Conservation (phyloP, 257 asterid genomes). For the Plectranthus barbatus region DNA sequence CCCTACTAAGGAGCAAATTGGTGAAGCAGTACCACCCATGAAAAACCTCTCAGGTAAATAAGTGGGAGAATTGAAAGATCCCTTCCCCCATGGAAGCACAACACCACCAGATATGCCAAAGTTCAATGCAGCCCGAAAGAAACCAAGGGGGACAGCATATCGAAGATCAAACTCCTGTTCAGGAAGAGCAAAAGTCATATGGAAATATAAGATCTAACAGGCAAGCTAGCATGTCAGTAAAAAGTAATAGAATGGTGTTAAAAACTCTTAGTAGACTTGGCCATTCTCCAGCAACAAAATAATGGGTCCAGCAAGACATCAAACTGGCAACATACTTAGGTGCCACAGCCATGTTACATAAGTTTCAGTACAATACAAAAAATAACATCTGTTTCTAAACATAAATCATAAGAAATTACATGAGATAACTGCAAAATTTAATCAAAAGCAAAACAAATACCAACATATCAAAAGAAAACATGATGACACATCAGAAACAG, state of each 20-base stretch:
- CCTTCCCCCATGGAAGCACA: slow-evolving; percentile 79
- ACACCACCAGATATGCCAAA: slow-evolving; percentile 74
- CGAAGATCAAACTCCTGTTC: slow-evolving; percentile 86
- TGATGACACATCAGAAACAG: not conserved
- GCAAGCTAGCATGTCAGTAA: not conserved
- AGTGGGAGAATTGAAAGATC: slow-evolving; percentile 46
- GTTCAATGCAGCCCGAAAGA: slow-evolving; percentile 66
- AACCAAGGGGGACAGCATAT: slow-evolving; percentile 80
- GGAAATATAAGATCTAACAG: not conserved
- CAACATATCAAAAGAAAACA: not conserved
- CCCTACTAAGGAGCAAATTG: slow-evolving; percentile 78
- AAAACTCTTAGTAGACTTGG: not conserved
- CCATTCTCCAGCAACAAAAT: not conserved
- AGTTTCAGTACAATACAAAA: slow-evolving; percentile 1
- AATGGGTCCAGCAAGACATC: not conserved
- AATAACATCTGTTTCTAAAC: not conserved
- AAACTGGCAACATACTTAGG: not conserved
- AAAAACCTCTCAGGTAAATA: slow-evolving; percentile 80
- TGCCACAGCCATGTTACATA: not conserved
- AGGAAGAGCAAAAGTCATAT: slow-evolving; percentile 13
- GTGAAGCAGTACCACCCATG: slow-evolving; percentile 83
- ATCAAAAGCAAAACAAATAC: not conserved
- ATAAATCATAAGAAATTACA: not conserved
- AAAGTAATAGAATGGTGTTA: not conserved
- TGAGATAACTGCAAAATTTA: not conserved